phyloP scores from a whole-genome alignment of 208 protist species.

The Wallacemonas sp. region DNA sequence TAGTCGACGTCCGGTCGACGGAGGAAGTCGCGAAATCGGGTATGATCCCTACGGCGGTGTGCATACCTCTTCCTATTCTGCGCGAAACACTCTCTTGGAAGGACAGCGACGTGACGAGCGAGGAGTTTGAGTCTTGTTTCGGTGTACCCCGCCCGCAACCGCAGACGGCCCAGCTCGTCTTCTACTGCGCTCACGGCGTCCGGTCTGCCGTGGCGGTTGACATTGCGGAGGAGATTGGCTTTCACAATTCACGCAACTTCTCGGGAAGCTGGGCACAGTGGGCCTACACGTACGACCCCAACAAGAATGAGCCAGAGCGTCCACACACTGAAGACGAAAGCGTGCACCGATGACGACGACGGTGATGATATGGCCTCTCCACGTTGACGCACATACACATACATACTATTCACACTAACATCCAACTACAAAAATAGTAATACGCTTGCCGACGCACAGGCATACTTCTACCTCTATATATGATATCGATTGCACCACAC shows the following conservation, averaged over 20 bases:
- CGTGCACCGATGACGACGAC: too few relatives aligned
- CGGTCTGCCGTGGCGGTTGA: slow-evolving; percentile 68
- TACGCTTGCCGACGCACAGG: too few relatives aligned
- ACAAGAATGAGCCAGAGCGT: too few relatives aligned
- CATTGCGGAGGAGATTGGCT: slow-evolving; percentile 63
- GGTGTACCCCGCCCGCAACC: slow-evolving; percentile 40
- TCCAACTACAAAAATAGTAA: too few relatives aligned
- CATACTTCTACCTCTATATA: too few relatives aligned
- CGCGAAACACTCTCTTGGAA: slow-evolving; percentile 31
- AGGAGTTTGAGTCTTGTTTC: slow-evolving; percentile 55
- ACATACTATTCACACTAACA: too few relatives aligned
- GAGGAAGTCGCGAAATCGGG: slow-evolving; percentile 64
- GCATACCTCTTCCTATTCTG: slow-evolving; percentile 67
- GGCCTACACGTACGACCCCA: slow-evolving; percentile 24
- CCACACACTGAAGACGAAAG: too few relatives aligned
- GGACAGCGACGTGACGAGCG: slow-evolving; percentile 39
- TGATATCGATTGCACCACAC: too few relatives aligned
- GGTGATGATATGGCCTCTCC: too few relatives aligned
- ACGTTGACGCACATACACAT: too few relatives aligned
- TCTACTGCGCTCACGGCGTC: slow-evolving; percentile 77
- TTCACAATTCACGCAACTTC: slow-evolving; percentile 49
- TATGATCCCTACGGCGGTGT: slow-evolving; percentile 68
- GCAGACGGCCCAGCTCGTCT: slow-evolving; percentile 50
- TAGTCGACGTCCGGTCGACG: slow-evolving; percentile 80
- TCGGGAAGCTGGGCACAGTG: slow-evolving; percentile 71